These are phyloP conservation scores for Zygoascus bituminiphila DNA, from an alignment of 805 yeast genomes.

Conservation along the genomic window DNA sequence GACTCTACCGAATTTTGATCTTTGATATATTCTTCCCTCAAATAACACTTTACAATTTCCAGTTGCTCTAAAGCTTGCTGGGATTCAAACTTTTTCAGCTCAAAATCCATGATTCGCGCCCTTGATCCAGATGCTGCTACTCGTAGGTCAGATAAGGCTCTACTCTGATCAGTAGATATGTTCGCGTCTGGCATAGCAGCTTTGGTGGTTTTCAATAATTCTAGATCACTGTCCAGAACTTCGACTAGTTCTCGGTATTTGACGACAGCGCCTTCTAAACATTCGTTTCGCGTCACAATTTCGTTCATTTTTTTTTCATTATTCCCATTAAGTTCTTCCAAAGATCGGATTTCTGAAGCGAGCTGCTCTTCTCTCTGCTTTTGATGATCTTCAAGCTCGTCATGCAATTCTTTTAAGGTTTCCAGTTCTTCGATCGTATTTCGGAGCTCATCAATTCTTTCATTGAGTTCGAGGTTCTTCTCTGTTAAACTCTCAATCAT, in stretches of 20 bases:
- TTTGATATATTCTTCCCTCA: slow-evolving; percentile 14
- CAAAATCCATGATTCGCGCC: slow-evolving; percentile 22
- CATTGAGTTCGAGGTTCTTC: slow-evolving; percentile 32
- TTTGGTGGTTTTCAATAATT: slow-evolving; percentile 10
- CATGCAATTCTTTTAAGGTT: slow-evolving; percentile 45
- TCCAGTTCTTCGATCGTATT: slow-evolving; percentile 42
- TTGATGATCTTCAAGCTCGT: slow-evolving; percentile 42
- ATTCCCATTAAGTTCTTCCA: slow-evolving; percentile 16
- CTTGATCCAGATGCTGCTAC: slow-evolving; percentile 19
- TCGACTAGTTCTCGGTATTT: slow-evolving; percentile 24
- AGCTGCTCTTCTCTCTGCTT: slow-evolving; percentile 37
- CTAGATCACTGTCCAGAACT: slow-evolving; percentile 22
- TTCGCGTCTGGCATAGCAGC: not conserved
- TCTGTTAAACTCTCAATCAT: slow-evolving; percentile 32
- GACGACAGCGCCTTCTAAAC: slow-evolving; percentile 31
- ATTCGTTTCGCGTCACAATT: slow-evolving; percentile 22
- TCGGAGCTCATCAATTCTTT: slow-evolving; percentile 32
- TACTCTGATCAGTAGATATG: not conserved
- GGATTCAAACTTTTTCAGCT: slow-evolving; percentile 19
- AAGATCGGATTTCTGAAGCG: slow-evolving; percentile 28
- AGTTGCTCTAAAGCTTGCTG: slow-evolving; percentile 22
- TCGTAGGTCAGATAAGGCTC: slow-evolving; percentile 4
- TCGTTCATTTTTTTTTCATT: slow-evolving; percentile 19
- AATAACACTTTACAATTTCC: slow-evolving; percentile 20
- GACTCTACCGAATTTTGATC: slow-evolving; percentile 13